Evolutionary conservation across 2,329 filamentous ascomycete genomes (phyloP).

Genomic region (Xylariomycetidae sp.): DNA sequence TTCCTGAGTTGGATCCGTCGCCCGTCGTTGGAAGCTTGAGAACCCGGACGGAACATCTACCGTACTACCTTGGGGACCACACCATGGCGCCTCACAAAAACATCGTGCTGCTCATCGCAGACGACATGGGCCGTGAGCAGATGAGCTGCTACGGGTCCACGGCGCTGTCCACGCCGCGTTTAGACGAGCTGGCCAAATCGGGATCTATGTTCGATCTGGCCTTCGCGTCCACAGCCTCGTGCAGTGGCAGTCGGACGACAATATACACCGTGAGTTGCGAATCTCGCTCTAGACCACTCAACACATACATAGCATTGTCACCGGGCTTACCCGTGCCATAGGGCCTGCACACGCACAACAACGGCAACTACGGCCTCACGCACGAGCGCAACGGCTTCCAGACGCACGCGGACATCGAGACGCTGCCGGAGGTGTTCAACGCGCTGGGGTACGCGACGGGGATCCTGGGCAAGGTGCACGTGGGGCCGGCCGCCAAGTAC

Average conservation of each 20-base stretch:
- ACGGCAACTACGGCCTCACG: neutral
- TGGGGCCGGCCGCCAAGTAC: neutral
- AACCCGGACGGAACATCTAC: no score
- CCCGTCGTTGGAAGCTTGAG: no score
- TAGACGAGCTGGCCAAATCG: neutral
- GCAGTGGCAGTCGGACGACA: neutral
- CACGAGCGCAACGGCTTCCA: neutral
- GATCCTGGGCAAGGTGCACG: neutral
- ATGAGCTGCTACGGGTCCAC: conserved; percentile 1
- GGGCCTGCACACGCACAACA: conserved; percentile 1
- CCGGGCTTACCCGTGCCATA: no score
- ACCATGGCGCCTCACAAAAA: conserved; percentile 1
- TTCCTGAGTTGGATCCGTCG: no score
- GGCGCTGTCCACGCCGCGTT: neutral
- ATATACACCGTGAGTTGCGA: neutral
- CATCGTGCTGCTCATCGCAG: neutral
- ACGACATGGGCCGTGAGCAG: neutral
- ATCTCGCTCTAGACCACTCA: no score
- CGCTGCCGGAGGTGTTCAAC: conserved; percentile 1
- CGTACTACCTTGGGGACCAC: neutral
- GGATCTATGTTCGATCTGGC: neutral
- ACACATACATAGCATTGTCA: no score
- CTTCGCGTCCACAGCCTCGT: neutral
- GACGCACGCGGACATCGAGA: neutral
- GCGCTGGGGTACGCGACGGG: neutral